Percentiles rank a stretch among this genome's conserved stretches.
phyloP scores from a whole-genome alignment of 75 land plant species.

The Cupressus sempervirens region DNA sequence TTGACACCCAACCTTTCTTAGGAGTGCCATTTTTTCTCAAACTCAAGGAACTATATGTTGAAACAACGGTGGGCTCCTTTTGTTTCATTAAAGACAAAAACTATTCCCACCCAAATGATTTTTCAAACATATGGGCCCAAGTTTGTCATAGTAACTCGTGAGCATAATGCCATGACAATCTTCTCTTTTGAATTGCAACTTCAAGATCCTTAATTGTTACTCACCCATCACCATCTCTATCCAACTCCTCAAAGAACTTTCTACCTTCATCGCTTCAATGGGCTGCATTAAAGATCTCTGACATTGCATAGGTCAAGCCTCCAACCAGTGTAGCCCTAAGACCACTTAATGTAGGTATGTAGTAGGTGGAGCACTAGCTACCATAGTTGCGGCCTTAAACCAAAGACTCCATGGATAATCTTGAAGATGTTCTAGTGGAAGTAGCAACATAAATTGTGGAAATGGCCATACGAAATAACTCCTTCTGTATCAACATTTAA shows the following conservation, averaged over 20 bases:
- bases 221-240: constrained; percentile 89
- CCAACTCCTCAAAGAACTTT: constrained; percentile 88
- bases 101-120: constrained; percentile 94
- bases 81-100: constrained; percentile 87
- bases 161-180: constrained; percentile 77
- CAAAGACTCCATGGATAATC: too few species aligned
- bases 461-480: too few species aligned
- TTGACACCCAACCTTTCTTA: constrained; percentile 76
- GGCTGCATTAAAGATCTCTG: too few species aligned
- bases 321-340: too few species aligned
- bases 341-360: too few species aligned
- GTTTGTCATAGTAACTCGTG: constrained; percentile 71
- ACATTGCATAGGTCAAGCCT: too few species aligned
- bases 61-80: constrained; percentile 86
- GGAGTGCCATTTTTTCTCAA: constrained; percentile 89
- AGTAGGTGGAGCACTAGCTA: too few species aligned
- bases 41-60: constrained; percentile 76
- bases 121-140: constrained; percentile 73
- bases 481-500: too few species aligned
- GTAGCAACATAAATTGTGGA: too few species aligned
- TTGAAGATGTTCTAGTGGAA: too few species aligned
- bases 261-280: too few species aligned
- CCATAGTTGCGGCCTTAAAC: too few species aligned
- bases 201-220: constrained; percentile 91
- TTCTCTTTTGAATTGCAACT: constrained; percentile 77